Conservation (phyloP, 371 early-diverging fungal genomes). For the Mucor indicus region DNA sequence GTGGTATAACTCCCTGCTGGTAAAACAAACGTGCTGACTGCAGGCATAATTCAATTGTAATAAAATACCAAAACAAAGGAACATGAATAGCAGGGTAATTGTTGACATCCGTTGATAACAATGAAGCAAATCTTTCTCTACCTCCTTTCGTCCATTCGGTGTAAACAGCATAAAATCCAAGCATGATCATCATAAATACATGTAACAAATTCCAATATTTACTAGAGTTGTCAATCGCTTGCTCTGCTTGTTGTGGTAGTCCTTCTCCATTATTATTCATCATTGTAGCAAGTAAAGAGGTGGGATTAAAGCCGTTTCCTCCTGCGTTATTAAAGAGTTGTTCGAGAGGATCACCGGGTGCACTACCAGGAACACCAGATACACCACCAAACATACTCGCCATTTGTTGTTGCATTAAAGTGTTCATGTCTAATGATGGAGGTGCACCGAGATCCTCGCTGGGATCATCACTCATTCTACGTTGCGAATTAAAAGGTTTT, state of each 20-base stretch:
- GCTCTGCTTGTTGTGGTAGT: constrained; percentile 2
- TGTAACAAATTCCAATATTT: constrained; percentile 56
- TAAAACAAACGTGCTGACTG: constrained; percentile 53
- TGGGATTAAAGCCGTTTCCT: constrained; percentile 13
- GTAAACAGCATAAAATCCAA: constrained; percentile 50
- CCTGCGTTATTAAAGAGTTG: constrained; percentile 11
- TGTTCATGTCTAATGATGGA: constrained; percentile 10
- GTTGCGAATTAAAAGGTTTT: constrained; percentile 4
- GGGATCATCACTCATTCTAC: constrained; percentile 37
- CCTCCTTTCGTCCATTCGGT: constrained; percentile 41
- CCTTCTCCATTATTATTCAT: background rate
- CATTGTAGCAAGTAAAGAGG: constrained; percentile 1
- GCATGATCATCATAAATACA: constrained; percentile 39
- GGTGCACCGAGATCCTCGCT: constrained; percentile 46
- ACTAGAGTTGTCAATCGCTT: background rate
- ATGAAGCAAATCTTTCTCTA: constrained; percentile 35
- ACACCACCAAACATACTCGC: constrained; percentile 20
- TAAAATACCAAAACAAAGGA: constrained; percentile 68
- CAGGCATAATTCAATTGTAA: constrained; percentile 49
- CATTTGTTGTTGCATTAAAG: constrained; percentile 2
- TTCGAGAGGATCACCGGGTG: constrained; percentile 3
- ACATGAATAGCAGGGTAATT: constrained; percentile 24
- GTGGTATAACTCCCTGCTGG: constrained; percentile 46
- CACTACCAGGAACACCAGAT: constrained; percentile 9
- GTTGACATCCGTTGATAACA: constrained; percentile 9